These are phyloP conservation scores for Cladosporium sp. DNA, from an alignment of 2,329 filamentous ascomycete species.

Conservation along the genomic window DNA sequence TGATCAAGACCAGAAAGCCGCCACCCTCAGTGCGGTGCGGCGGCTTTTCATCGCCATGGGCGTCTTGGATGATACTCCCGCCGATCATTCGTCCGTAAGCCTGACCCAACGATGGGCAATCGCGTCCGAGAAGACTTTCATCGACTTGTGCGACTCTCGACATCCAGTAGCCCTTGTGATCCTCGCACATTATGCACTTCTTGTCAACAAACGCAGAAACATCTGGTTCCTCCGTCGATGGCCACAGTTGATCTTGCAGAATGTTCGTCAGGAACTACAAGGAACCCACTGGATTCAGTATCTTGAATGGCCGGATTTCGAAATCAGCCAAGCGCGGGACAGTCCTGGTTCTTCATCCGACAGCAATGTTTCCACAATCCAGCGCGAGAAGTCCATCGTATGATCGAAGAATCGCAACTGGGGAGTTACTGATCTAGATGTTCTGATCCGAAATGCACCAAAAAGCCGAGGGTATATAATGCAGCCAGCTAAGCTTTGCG, in stretches of 20 bases:
- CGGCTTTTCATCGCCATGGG: slow-evolving; percentile 1
- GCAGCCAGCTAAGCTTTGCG: too few relatives aligned
- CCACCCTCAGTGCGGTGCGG: background rate
- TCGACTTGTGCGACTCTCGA: background rate
- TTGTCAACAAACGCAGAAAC: slow-evolving; percentile 2
- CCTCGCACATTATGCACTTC: slow-evolving; percentile 1
- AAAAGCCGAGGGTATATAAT: too few relatives aligned
- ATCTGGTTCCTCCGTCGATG: slow-evolving; percentile 10
- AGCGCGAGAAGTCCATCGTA: too few relatives aligned
- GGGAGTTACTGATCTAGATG: too few relatives aligned
- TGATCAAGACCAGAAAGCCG: background rate
- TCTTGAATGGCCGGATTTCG: background rate
- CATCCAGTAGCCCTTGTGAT: slow-evolving; percentile 1
- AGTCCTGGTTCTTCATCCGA: too few relatives aligned
- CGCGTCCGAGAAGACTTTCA: background rate
- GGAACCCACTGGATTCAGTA: background rate
- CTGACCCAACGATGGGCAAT: slow-evolving; percentile 9
- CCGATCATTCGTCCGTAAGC: slow-evolving; percentile 5
- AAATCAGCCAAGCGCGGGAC: background rate
- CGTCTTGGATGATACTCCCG: background rate
- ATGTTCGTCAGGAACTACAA: background rate
- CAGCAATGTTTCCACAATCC: too few relatives aligned
- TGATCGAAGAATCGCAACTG: too few relatives aligned
- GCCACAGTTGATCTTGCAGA: background rate
- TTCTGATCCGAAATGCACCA: too few relatives aligned